Percentiles rank a stretch among this genome's conserved stretches.
These are phyloP conservation scores for Kwoniella shandongensis DNA, from an alignment of 768 basidiomycete species.

Conservation along the genomic window DNA sequence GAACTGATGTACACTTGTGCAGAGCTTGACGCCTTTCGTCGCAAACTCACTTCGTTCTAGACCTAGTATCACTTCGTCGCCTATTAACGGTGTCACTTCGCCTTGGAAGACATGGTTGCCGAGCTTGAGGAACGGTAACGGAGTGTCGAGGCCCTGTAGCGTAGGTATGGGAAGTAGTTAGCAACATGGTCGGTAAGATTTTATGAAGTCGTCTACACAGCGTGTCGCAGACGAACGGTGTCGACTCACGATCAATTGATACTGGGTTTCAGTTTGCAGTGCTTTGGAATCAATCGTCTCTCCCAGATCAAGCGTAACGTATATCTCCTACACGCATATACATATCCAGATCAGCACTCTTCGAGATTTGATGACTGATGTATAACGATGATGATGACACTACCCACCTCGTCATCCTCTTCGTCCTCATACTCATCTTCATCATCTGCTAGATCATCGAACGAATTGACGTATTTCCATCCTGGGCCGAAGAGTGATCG, in stretches of 20 bases:
- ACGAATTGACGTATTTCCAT: slow-evolving; percentile 71
- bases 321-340: slow-evolving; percentile 60
- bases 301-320: slow-evolving; percentile 68
- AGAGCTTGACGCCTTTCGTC: no score
- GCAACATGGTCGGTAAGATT: not conserved
- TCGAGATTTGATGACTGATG: not conserved
- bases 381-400: not conserved
- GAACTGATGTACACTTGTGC: no score
- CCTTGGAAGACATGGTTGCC: slow-evolving; percentile 43
- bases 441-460: slow-evolving; percentile 62
- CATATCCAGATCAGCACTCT: not conserved
- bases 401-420: slow-evolving; percentile 58
- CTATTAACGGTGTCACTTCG: slow-evolving; percentile 35
- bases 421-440: slow-evolving; percentile 64
- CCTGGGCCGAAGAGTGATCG: slow-evolving; percentile 62
- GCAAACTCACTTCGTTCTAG: slow-evolving; percentile 33
- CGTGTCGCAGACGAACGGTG: slow-evolving; percentile 18
- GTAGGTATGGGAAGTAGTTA: slow-evolving; percentile 2
- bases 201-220: slow-evolving; percentile 44
- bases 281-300: slow-evolving; percentile 55
- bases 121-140: slow-evolving; percentile 63
- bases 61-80: slow-evolving; percentile 46
- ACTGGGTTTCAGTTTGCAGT: slow-evolving; percentile 50
- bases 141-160: slow-evolving; percentile 58
- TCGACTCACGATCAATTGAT: slow-evolving; percentile 35